Conservation (phyloP, 192 early-diverging fungal genomes). For the Spizellomyces punctatus region DNA sequence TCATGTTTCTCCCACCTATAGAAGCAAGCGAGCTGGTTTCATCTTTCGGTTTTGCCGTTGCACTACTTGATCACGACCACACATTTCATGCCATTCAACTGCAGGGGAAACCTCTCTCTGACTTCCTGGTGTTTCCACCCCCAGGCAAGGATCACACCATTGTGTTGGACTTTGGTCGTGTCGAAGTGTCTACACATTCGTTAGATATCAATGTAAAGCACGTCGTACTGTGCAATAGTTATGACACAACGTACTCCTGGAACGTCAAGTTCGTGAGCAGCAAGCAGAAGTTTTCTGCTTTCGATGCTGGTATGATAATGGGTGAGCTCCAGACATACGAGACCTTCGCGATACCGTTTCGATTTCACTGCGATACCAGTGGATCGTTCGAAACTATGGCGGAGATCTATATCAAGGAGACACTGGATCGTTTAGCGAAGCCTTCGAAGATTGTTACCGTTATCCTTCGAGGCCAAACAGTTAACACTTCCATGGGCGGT, state of each 20-base stretch:
- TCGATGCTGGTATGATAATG: conserved; percentile 48
- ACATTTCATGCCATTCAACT: conserved; percentile 47
- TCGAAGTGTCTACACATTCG: conserved; percentile 44
- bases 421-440: conserved; percentile 46
- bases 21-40: conserved; percentile 42
- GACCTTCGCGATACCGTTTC: conserved; percentile 52
- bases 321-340: conserved; percentile 53
- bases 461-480: conserved; percentile 49
- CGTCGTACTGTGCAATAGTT: conserved; percentile 53
- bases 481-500: conserved; percentile 51
- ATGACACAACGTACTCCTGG: conserved; percentile 49
- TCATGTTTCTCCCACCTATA: conserved; percentile 52
- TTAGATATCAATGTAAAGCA: conserved; percentile 46
- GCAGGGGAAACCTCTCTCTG: conserved; percentile 39
- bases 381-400: conserved; percentile 54
- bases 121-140: conserved; percentile 52
- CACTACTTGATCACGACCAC: conserved; percentile 49
- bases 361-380: conserved; percentile 47
- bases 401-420: conserved; percentile 53
- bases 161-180: conserved; percentile 54
- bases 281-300: conserved; percentile 51
- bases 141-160: conserved; percentile 41
- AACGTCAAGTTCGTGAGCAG: conserved; percentile 46
- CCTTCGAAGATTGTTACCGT: conserved; percentile 45
- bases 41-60: conserved; percentile 51